Percentiles rank a stretch among this genome's conserved stretches.
Conservation (phyloP, 106 monocot genomes). For the Narthecium ossifragum region DNA sequence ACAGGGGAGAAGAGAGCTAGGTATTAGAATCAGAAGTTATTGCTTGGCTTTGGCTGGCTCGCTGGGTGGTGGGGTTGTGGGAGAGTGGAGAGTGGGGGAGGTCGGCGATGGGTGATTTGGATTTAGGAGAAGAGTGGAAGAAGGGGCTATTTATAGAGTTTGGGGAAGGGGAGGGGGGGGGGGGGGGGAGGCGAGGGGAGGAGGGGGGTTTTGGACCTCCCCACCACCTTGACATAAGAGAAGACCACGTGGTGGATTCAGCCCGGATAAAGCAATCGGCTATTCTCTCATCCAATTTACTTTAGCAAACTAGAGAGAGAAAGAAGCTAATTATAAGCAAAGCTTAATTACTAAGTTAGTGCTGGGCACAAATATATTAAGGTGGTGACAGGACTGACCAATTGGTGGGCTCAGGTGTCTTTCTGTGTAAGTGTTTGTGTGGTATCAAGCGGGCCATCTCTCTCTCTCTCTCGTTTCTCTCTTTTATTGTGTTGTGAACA, state of each 20-base stretch:
- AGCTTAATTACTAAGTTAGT: no score
- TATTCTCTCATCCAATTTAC: background rate
- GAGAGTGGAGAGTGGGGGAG: background rate
- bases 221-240: conserved; percentile 4
- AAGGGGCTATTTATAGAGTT: conserved; percentile 6
- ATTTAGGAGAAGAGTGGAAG: background rate
- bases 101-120: background rate
- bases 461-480: background rate
- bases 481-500: background rate
- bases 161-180: background rate
- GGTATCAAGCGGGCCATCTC: background rate
- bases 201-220: background rate
- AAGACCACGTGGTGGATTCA: conserved; percentile 9
- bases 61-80: background rate
- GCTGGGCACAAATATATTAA: no score
- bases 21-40: no score
- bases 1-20: background rate
- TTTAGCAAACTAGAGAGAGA: background rate
- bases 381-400: no score
- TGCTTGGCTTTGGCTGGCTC: background rate
- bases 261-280: background rate
- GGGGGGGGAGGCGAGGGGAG: background rate
- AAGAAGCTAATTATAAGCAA: background rate
- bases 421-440: background rate
- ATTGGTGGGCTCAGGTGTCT: background rate